Conservation (phyloP, 2,329 filamentous ascomycete species). For the Cercospora sp. region DNA sequence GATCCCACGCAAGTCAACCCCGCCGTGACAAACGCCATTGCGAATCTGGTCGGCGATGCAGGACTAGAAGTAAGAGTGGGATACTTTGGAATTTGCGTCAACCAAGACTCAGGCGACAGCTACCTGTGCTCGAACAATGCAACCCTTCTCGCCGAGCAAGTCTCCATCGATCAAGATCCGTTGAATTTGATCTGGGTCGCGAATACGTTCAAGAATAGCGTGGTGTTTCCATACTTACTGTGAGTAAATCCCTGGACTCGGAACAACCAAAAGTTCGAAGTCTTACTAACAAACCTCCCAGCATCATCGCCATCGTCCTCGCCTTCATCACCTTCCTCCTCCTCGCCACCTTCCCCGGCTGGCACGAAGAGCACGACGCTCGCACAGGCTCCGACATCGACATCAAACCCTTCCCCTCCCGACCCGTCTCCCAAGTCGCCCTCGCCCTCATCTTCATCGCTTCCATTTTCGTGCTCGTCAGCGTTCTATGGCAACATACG, state of each 20-base stretch:
- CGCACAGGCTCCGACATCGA: slow-evolving; percentile 77
- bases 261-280: not conserved
- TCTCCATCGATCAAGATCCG: slow-evolving; percentile 88
- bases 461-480: slow-evolving; percentile 66
- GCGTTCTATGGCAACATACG: slow-evolving; percentile 86
- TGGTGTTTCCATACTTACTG: slow-evolving; percentile 97
- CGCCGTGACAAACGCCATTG: slow-evolving; percentile 78
- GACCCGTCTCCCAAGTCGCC: slow-evolving; percentile 88
- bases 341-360: slow-evolving; percentile 93
- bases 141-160: slow-evolving; percentile 84
- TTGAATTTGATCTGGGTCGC: slow-evolving; percentile 97
- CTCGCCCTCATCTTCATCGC: slow-evolving; percentile 84
- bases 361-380: slow-evolving; percentile 87
- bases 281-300: slow-evolving; percentile 41
- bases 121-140: slow-evolving; percentile 98
- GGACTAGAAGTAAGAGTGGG: slow-evolving; percentile 87
- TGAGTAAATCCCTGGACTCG: slow-evolving; percentile 49
- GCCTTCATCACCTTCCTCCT: slow-evolving; percentile 95
- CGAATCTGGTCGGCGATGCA: slow-evolving; percentile 84
- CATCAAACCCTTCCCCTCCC: slow-evolving; percentile 89
- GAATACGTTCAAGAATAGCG: slow-evolving; percentile 95
- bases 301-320: slow-evolving; percentile 96
- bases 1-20: slow-evolving; percentile 89
- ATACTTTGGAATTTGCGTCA: slow-evolving; percentile 97
- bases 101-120: slow-evolving; percentile 74